Conservation (phyloP, 2,329 filamentous ascomycete species). For the Fusarium keratoplasticum region DNA sequence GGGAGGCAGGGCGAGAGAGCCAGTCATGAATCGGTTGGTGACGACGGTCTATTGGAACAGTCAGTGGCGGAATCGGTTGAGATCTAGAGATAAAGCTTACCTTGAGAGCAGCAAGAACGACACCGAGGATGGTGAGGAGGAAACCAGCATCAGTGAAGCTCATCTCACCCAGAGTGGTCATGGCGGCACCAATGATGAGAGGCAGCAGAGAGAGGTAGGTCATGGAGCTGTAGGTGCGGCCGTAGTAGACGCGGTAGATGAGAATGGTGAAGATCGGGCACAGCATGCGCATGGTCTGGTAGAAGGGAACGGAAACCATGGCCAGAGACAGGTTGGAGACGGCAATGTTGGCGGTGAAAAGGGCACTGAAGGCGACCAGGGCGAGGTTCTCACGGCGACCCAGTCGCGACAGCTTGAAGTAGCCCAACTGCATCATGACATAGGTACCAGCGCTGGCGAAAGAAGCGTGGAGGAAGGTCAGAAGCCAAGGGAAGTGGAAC, state of each 20-base stretch:
- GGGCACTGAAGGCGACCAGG: conserved; percentile 68
- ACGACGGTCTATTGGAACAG: conserved; percentile 61
- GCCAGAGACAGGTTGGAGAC: conserved; percentile 72
- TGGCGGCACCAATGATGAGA: conserved; percentile 68
- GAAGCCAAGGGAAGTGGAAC: conserved; percentile 71
- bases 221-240: conserved; percentile 64
- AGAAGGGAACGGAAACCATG: conserved; percentile 74
- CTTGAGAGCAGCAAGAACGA: conserved; percentile 67
- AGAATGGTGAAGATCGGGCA: conserved; percentile 71
- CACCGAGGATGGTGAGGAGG: conserved; percentile 64
- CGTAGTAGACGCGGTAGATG: conserved; percentile 68
- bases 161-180: conserved; percentile 73
- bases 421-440: conserved; percentile 61
- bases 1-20: conserved; percentile 66
- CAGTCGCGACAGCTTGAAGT: conserved; percentile 65
- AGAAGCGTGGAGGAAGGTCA: conserved; percentile 69
- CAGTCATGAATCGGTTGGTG: conserved; percentile 74
- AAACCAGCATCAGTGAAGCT: conserved; percentile 70
- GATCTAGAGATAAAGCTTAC: conserved; percentile 43
- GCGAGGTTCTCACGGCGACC: conserved; percentile 64
- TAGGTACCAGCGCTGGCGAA: conserved; percentile 68
- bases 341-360: conserved; percentile 73
- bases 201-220: conserved; percentile 72
- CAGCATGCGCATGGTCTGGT: conserved; percentile 72
- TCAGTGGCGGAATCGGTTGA: conserved; percentile 24